phyloP scores from a whole-genome alignment of 2,329 filamentous ascomycete genomes.

The Exophiala sideris region DNA sequence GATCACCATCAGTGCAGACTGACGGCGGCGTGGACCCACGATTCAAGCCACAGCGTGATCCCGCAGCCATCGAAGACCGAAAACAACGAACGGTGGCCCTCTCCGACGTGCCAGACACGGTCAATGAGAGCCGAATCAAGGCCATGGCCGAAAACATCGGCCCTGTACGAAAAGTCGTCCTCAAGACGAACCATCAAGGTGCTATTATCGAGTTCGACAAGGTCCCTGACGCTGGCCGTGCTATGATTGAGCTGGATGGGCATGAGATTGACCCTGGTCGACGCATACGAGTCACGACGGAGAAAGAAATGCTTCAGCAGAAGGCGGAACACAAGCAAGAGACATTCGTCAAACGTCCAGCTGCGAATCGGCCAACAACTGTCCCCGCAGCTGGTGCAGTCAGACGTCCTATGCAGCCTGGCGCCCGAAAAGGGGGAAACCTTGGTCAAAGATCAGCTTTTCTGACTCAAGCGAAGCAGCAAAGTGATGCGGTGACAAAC shows the following conservation, averaged over 20 bases:
- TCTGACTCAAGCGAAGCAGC: conserved; percentile 19
- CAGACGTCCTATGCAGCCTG: conserved; percentile 46
- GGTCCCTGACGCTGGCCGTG: conserved; percentile 65
- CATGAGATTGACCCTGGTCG: conserved; percentile 44
- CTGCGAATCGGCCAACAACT: conserved; percentile 31
- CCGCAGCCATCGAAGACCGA: conserved; percentile 39
- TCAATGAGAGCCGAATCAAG: conserved; percentile 81
- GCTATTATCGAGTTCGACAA: conserved; percentile 81
- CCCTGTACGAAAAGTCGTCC: conserved; percentile 67
- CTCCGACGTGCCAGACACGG: conserved; percentile 83
- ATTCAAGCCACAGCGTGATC: conserved; percentile 30
- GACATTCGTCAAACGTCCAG: conserved; percentile 39
- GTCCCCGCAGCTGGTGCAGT: conserved; percentile 37
- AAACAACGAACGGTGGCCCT: conserved; percentile 72
- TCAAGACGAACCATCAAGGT: conserved; percentile 78
- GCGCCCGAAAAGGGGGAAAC: conserved; percentile 28
- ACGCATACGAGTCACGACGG: conserved; percentile 48
- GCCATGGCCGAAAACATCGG: conserved; percentile 69
- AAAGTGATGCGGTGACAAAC: neutral
- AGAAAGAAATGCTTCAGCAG: conserved; percentile 49
- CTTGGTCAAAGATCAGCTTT: conserved; percentile 17
- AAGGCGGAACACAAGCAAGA: conserved; percentile 41
- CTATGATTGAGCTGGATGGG: conserved; percentile 45
- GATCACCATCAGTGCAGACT: conserved; percentile 12
- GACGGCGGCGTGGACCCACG: conserved; percentile 15